A percentile compares a stretch with the other conserved stretches of the same genome.
Conservation (phyloP, 768 basidiomycete species). For the Thelephora ganbajun region DNA sequence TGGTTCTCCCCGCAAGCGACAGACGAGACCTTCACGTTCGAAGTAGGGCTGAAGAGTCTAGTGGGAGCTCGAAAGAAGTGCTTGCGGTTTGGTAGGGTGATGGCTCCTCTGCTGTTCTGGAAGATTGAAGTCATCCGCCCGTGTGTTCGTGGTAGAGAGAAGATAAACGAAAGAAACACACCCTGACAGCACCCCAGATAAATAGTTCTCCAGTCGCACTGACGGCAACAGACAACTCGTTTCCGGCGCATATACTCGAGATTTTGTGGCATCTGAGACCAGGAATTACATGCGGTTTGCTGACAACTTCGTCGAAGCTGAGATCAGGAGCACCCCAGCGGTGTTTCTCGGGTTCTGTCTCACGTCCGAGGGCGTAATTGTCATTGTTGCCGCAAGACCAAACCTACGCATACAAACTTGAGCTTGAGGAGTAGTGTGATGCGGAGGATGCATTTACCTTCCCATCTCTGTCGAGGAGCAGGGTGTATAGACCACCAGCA, state of each 20-base stretch:
- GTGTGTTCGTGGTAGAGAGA: neutral
- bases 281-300: conserved; percentile 18
- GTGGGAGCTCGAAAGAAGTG: conserved; percentile 13
- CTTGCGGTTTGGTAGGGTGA: conserved; percentile 16
- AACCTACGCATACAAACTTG: conserved; percentile 1
- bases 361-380: conserved; percentile 5
- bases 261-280: conserved; percentile 27
- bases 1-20: conserved; percentile 32
- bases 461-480: conserved; percentile 28
- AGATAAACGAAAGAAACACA: conserved; percentile 7
- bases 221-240: conserved; percentile 26
- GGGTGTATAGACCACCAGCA: conserved; percentile 32
- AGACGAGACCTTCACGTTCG: conserved; percentile 15
- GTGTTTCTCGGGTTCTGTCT: neutral
- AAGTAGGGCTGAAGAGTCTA: conserved; percentile 4
- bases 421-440: neutral
- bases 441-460: conserved; percentile 14
- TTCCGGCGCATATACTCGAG: conserved; percentile 19
- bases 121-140: neutral
- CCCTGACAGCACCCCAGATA: conserved; percentile 33
- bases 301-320: conserved; percentile 9
- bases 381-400: conserved; percentile 8
- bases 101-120: conserved; percentile 14
- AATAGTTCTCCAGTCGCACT: conserved; percentile 24
- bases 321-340: neutral